These are phyloP conservation scores for Potentilla sterilis DNA, from an alignment of 306 rosid species.

Conservation along the genomic window DNA sequence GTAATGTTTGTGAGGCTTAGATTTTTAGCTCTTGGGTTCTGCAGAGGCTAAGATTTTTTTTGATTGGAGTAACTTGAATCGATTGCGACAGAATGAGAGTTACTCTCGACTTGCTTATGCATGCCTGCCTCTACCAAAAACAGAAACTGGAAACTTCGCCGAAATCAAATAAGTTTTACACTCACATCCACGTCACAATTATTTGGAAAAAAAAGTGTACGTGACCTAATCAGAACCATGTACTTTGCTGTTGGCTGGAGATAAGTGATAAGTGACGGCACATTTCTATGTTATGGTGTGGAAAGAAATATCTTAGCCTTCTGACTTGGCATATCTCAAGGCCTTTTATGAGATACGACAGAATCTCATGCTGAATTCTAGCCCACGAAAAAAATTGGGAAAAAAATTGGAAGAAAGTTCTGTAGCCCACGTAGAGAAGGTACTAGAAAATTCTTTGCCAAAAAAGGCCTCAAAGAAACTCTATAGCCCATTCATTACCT, in stretches of 20 bases:
- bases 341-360: background rate
- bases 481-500: background rate
- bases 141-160: background rate
- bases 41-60: background rate
- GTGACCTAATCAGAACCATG: background rate
- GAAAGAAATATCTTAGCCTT: background rate
- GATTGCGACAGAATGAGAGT: background rate
- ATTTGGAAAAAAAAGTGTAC: background rate
- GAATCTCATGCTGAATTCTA: background rate
- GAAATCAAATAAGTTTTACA: background rate
- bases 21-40: background rate
- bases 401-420: background rate
- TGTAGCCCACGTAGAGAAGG: background rate
- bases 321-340: background rate
- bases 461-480: background rate
- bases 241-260: background rate
- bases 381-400: background rate
- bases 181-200: background rate
- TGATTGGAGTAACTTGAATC: background rate
- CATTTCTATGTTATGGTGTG: background rate
- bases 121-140: background rate
- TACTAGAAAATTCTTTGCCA: constrained; percentile 1
- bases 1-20: background rate
- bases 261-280: background rate
- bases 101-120: background rate